These are phyloP conservation scores for Phytophthora crassamura DNA, from an alignment of 352 stramenopile genomes.

Conservation along the genomic window DNA sequence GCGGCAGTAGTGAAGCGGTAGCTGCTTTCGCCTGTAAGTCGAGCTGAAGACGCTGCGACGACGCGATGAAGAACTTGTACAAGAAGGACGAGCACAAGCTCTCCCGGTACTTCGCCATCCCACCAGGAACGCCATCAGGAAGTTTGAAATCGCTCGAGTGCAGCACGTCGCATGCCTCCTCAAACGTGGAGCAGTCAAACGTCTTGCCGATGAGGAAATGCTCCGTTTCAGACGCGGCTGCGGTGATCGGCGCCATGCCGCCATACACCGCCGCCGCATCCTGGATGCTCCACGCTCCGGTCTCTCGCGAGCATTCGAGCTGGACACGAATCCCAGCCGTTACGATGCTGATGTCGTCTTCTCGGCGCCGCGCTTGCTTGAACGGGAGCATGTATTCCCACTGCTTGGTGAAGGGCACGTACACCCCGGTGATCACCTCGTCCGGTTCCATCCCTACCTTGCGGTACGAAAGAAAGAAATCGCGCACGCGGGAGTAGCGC, in stretches of 20 bases:
- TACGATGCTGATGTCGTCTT: conserved; percentile 99
- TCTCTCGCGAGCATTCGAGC: conserved; percentile 61
- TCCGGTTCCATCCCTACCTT: conserved; percentile 89
- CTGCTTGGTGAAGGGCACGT: conserved; percentile 86
- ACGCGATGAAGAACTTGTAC: conserved; percentile 94
- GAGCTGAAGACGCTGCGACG: conserved; percentile 60
- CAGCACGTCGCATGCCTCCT: conserved; percentile 83
- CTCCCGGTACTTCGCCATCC: conserved; percentile 95
- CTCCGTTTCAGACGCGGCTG: conserved; percentile 57
- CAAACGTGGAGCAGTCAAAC: conserved; percentile 85
- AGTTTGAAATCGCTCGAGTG: conserved; percentile 91
- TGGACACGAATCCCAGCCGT: conserved; percentile 93
- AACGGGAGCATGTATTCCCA: conserved; percentile 96
- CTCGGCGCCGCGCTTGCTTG: conserved; percentile 95
- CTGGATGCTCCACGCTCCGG: conserved; percentile 81
- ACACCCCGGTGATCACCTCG: conserved; percentile 93
- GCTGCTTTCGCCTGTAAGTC: conserved; percentile 33
- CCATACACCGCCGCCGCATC: conserved; percentile 69
- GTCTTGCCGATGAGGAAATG: conserved; percentile 81
- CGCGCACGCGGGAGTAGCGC: conserved; percentile 72
- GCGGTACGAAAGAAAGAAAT: conserved; percentile 97
- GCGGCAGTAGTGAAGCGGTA: conserved; percentile 22
- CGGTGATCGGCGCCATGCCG: conserved; percentile 78
- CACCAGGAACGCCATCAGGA: conserved; percentile 90
- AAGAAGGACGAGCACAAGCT: conserved; percentile 95